These are phyloP conservation scores for Plasmodium inui DNA, from an alignment of 169 alveolate species.

Conservation along the genomic window DNA sequence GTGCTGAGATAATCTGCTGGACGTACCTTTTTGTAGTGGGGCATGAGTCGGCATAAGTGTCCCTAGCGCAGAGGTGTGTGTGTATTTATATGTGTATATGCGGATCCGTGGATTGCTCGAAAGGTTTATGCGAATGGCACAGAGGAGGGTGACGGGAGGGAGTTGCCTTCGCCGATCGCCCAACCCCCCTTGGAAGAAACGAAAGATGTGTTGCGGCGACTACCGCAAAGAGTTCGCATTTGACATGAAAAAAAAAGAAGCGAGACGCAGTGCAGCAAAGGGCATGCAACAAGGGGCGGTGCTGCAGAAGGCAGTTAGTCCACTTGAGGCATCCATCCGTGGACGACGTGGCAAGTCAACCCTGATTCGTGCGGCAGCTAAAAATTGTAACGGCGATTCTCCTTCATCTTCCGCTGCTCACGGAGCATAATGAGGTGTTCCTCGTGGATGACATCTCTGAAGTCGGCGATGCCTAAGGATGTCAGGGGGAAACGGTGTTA, in stretches of 20 bases:
- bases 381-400: slow-evolving; percentile 53
- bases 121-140: neutral
- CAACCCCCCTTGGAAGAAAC: neutral
- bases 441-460: slow-evolving; percentile 76
- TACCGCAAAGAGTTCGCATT: neutral
- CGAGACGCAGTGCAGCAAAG: neutral
- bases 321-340: too few species aligned
- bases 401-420: slow-evolving; percentile 64
- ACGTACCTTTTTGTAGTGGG: neutral
- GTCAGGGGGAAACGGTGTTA: too few species aligned
- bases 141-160: neutral
- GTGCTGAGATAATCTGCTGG: neutral
- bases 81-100: too few species aligned
- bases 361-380: neutral
- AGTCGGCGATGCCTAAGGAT: slow-evolving; percentile 77
- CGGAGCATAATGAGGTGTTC: slow-evolving; percentile 75
- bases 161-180: neutral
- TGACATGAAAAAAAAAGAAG: neutral
- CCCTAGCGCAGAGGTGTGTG: neutral
- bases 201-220: neutral
- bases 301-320: too few species aligned
- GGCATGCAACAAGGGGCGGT: too few species aligned
- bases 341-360: neutral
- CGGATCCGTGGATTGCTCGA: neutral
- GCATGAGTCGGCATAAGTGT: neutral